These are phyloP conservation scores for Quercus suber DNA, from an alignment of 306 rosid species.

Conservation along the genomic window DNA sequence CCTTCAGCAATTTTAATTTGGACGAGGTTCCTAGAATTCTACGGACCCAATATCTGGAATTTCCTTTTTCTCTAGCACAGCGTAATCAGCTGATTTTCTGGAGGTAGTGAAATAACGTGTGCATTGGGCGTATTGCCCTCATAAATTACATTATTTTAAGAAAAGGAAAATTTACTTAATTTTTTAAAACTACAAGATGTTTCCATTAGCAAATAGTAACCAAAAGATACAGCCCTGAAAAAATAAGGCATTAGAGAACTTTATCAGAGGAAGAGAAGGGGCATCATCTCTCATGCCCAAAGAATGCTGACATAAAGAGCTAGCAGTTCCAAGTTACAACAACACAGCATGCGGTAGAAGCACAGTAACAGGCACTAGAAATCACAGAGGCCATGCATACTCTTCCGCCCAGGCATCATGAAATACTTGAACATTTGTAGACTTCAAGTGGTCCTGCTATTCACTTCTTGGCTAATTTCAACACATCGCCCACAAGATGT, in stretches of 20 bases:
- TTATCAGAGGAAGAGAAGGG: neutral
- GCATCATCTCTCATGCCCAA: constrained; percentile 5
- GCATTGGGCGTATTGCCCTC: neutral
- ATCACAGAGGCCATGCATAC: neutral
- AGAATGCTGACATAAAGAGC: constrained; percentile 13
- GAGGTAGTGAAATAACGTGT: neutral
- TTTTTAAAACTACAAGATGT: neutral
- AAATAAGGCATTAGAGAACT: neutral
- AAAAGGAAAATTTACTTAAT: neutral
- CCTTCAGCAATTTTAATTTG: no score
- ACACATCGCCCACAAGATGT: constrained; percentile 89
- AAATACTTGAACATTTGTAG: constrained; percentile 2
- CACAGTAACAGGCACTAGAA: neutral
- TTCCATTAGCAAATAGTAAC: neutral
- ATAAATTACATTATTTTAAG: neutral
- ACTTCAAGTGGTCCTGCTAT: constrained; percentile 16
- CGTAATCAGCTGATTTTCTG: neutral
- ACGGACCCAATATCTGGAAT: no score
- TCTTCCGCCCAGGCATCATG: neutral
- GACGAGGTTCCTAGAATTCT: no score
- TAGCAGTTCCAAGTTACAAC: neutral
- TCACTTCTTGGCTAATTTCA: constrained; percentile 78
- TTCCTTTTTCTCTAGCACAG: no score
- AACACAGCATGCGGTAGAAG: constrained; percentile 9
- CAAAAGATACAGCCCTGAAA: neutral